Evolutionary conservation across 371 early-diverging fungal genomes (phyloP).

Genomic region (Spraguea lophii): DNA sequence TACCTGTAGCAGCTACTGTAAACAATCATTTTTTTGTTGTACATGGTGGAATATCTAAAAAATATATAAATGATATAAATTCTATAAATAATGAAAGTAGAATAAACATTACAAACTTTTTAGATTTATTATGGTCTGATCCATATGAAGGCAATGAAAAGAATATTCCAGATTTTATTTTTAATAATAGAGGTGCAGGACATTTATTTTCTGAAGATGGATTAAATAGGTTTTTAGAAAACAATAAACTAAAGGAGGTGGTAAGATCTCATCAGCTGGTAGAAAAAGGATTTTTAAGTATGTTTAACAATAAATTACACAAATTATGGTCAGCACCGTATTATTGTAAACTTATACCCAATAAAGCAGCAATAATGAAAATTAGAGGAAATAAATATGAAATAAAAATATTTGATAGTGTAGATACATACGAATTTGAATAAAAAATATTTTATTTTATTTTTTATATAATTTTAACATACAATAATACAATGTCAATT

Average conservation of each 20-base stretch:
- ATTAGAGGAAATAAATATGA: slow-evolving; percentile 7
- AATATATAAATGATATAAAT: slow-evolving; percentile 13
- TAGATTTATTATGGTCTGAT: slow-evolving; percentile 40
- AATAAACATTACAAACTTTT: slow-evolving; percentile 16
- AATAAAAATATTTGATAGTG: slow-evolving; percentile 12
- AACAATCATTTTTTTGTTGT: slow-evolving; percentile 34
- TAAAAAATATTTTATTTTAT: no score
- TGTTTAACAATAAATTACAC: slow-evolving; percentile 11
- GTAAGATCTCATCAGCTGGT: slow-evolving; percentile 29
- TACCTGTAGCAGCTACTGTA: slow-evolving; percentile 35
- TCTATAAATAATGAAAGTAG: slow-evolving; percentile 18
- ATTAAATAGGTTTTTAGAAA: slow-evolving; percentile 9
- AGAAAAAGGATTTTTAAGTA: slow-evolving; percentile 10
- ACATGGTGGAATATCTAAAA: slow-evolving; percentile 42
- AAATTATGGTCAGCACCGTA: slow-evolving; percentile 31
- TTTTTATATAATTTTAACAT: no score
- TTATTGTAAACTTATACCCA: slow-evolving; percentile 18
- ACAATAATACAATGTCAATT: no score
- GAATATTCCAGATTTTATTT: slow-evolving; percentile 9
- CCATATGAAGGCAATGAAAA: slow-evolving; percentile 22
- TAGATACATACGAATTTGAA: slow-evolving; percentile 2
- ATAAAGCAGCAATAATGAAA: slow-evolving; percentile 12
- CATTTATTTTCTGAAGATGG: slow-evolving; percentile 32
- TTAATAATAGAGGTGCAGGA: slow-evolving; percentile 34
- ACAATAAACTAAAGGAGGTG: slow-evolving; percentile 2